Conservation (phyloP, 768 basidiomycete species). For the Rhizopogon roseolus region DNA sequence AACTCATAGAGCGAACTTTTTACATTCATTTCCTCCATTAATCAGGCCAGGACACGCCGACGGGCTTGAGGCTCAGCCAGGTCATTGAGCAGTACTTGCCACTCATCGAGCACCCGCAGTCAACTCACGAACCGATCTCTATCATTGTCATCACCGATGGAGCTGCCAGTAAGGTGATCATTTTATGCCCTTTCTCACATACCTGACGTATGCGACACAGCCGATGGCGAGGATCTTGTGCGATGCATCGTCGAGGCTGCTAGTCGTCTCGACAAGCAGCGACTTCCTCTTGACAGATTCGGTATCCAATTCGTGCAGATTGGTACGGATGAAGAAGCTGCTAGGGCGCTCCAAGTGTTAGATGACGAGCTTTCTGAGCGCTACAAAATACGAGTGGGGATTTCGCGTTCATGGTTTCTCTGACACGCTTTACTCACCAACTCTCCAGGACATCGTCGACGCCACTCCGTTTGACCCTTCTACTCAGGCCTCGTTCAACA, state of each 20-base stretch:
- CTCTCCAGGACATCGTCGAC: conserved; percentile 41
- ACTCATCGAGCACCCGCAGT: conserved; percentile 21
- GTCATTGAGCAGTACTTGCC: conserved; percentile 33
- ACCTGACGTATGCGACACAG: conserved; percentile 9
- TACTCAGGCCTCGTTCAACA: conserved; percentile 24
- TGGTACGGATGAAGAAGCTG: conserved; percentile 31
- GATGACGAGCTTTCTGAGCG: conserved; percentile 31
- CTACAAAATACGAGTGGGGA: conserved; percentile 27
- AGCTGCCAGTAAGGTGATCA: conserved; percentile 31
- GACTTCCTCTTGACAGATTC: conserved; percentile 32
- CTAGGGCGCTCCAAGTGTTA: conserved; percentile 34
- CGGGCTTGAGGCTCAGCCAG: conserved; percentile 31
- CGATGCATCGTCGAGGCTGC: conserved; percentile 32
- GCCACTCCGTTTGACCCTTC: conserved; percentile 35
- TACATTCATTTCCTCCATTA: not conserved
- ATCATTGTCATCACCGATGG: conserved; percentile 35
- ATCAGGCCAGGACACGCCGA: conserved; percentile 31
- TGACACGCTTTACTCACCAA: not conserved
- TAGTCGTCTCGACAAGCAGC: conserved; percentile 32
- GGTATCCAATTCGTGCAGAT: conserved; percentile 46
- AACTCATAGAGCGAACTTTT: not conserved
- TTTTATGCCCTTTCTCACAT: not conserved
- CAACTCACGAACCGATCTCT: conserved; percentile 30
- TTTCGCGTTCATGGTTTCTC: not conserved
- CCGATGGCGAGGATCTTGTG: conserved; percentile 21